Evolutionary conservation across 2,329 filamentous ascomycete genomes (phyloP).

Genomic region (Fusarium poae): DNA sequence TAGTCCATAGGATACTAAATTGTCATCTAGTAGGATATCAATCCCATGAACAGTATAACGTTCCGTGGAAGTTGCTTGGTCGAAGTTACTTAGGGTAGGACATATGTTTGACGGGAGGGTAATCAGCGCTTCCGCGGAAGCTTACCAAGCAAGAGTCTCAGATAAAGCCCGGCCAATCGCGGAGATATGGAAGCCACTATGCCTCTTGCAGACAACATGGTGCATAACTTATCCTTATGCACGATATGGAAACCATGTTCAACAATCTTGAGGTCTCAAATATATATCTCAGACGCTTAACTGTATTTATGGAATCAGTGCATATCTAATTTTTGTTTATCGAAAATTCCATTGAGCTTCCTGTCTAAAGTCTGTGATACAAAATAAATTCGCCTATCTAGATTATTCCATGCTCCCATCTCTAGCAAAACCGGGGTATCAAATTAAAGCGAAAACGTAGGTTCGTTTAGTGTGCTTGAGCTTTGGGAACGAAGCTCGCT

Average conservation of each 20-base stretch:
- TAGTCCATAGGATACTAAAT: rapidly evolving
- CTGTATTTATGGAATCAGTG: too few species aligned
- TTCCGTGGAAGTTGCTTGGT: too few species aligned
- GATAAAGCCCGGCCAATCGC: background rate
- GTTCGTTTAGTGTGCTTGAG: background rate
- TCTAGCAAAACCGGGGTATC: background rate
- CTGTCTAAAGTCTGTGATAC: rapidly evolving
- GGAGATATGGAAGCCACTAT: background rate
- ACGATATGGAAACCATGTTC: background rate
- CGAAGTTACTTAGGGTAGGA: too few species aligned
- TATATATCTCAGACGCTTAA: too few species aligned
- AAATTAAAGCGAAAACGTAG: too few species aligned
- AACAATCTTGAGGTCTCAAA: too few species aligned
- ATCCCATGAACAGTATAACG: too few species aligned
- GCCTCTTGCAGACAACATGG: background rate
- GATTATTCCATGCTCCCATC: background rate
- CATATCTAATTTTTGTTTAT: too few species aligned
- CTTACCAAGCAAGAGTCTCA: slow-evolving; percentile 11
- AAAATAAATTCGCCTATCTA: background rate
- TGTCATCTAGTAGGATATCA: too few species aligned
- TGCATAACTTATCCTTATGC: background rate
- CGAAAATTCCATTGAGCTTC: rapidly evolving
- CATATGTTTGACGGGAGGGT: background rate
- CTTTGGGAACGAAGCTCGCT: slow-evolving; percentile 13
- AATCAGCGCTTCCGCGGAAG: slow-evolving; percentile 22